phyloP scores from a whole-genome alignment of 2,329 filamentous ascomycete species.

The Xylaria sp. region DNA sequence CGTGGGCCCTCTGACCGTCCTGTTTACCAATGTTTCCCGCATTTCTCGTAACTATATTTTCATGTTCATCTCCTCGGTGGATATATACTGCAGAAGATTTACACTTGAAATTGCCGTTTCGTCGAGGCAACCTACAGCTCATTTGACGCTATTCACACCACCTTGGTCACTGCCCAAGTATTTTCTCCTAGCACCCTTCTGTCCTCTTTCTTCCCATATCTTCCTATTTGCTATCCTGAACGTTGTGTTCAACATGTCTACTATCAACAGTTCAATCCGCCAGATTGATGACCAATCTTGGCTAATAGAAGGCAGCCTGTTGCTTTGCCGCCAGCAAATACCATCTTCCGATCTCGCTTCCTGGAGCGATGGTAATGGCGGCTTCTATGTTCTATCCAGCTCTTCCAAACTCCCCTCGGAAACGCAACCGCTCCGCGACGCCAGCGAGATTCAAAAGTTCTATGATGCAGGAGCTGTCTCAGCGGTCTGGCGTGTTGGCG shows the following conservation, averaged over 20 bases:
- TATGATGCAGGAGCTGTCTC: slow-evolving; percentile 19
- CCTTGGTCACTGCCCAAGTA: slow-evolving; percentile 12
- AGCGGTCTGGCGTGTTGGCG: slow-evolving; percentile 21
- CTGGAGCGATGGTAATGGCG: slow-evolving; percentile 17
- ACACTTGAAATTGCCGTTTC: slow-evolving; percentile 7
- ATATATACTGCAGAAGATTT: slow-evolving; percentile 13
- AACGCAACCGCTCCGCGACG: slow-evolving; percentile 14
- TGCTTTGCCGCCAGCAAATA: slow-evolving; percentile 17
- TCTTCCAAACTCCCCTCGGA: slow-evolving; percentile 11
- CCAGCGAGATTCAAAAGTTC: slow-evolving; percentile 16
- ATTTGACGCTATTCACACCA: slow-evolving; percentile 14
- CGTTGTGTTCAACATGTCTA: slow-evolving; percentile 12
- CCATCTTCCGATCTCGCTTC: slow-evolving; percentile 8
- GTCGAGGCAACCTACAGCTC: slow-evolving; percentile 9
- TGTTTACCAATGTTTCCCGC: slow-evolving; percentile 12
- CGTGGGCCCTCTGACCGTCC: slow-evolving; percentile 3
- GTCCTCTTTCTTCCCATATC: slow-evolving; percentile 10
- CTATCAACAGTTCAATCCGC: slow-evolving; percentile 9
- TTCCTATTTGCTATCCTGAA: slow-evolving; percentile 16
- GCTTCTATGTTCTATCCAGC: slow-evolving; percentile 16
- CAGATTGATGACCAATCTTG: slow-evolving; percentile 17
- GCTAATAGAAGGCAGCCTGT: slow-evolving; percentile 13
- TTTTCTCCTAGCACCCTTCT: slow-evolving; percentile 15
- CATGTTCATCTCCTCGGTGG: slow-evolving; percentile 13
- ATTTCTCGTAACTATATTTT: slow-evolving; percentile 17